These are phyloP conservation scores for Stereocaulon alpinum DNA, from an alignment of 495 filamentous ascomycete species.

Conservation along the genomic window DNA sequence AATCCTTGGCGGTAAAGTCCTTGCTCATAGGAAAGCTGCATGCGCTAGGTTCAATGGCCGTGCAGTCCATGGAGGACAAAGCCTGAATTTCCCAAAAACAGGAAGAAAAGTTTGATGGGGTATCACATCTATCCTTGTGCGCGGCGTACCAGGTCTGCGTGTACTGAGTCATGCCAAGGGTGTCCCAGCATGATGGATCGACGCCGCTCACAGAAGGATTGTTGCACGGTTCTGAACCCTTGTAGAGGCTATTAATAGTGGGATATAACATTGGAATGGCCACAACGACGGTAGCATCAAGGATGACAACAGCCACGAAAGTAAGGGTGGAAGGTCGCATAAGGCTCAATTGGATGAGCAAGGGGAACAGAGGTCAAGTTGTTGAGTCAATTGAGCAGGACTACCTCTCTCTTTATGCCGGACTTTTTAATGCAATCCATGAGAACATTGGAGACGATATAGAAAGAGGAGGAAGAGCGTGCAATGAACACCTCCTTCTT, in stretches of 20 bases:
- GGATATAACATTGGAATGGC: too few relatives aligned
- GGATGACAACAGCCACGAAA: too few relatives aligned
- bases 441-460: not conserved
- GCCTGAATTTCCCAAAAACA: not conserved
- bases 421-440: too few relatives aligned
- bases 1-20: not conserved
- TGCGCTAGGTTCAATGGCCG: not conserved
- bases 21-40: not conserved
- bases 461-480: not conserved
- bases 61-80: not conserved
- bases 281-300: too few relatives aligned
- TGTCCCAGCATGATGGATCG: constrained; percentile 1
- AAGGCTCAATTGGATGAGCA: too few relatives aligned
- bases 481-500: not conserved
- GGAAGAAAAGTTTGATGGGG: not conserved
- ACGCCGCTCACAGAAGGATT: not conserved
- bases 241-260: not conserved
- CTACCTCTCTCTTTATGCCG: not conserved
- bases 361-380: too few relatives aligned
- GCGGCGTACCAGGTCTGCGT: not conserved
- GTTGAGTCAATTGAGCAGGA: too few relatives aligned
- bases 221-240: not conserved
- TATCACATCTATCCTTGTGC: not conserved
- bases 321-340: too few relatives aligned
- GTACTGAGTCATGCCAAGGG: not conserved